These are phyloP conservation scores for Saccharomycopsis sp. DNA, from an alignment of 805 yeast species.

Conservation along the genomic window DNA sequence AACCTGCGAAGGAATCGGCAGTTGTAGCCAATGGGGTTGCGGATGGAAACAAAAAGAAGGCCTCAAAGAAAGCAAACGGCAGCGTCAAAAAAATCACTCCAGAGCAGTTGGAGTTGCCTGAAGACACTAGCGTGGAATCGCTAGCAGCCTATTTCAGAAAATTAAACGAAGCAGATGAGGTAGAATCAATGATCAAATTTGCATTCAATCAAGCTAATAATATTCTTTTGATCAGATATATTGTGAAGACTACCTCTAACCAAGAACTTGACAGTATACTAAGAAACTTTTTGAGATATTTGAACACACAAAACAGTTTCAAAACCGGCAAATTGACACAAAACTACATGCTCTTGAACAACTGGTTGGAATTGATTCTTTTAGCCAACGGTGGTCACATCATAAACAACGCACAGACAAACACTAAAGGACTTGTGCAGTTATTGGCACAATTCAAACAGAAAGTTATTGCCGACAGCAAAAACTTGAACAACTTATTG, in stretches of 20 bases:
- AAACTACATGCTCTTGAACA: conserved; percentile 11
- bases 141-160: conserved; percentile 2
- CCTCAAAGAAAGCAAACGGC: conserved; percentile 9
- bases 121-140: background rate
- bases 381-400: conserved; percentile 14
- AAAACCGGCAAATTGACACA: background rate
- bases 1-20: background rate
- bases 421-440: conserved; percentile 6
- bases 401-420: background rate
- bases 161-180: conserved; percentile 5
- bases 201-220: conserved; percentile 10
- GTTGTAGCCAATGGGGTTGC: too few species aligned
- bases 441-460: conserved; percentile 3
- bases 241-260: conserved; percentile 11
- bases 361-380: conserved; percentile 18
- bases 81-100: background rate
- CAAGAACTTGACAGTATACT: conserved; percentile 16
- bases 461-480: conserved; percentile 9
- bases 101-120: background rate
- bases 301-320: conserved; percentile 1
- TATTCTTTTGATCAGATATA: conserved; percentile 10
- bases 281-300: conserved; percentile 1
- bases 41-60: background rate
- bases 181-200: conserved; percentile 7
- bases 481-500: conserved; percentile 10